phyloP scores from a whole-genome alignment of 2,329 filamentous ascomycete genomes.

The Colletotrichum sansevieriae region DNA sequence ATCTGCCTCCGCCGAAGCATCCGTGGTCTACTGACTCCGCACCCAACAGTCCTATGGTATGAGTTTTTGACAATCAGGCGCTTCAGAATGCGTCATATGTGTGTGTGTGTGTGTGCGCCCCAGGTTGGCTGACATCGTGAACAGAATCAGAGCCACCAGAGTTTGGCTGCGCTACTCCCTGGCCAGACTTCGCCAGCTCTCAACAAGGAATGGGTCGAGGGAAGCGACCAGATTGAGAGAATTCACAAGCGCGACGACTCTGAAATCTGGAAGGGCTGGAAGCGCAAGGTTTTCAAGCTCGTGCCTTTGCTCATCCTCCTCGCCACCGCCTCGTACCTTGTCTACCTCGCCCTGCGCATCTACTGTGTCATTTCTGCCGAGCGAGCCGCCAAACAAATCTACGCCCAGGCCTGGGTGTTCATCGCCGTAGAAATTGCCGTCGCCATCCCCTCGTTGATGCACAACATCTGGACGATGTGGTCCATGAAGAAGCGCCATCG shows the following conservation, averaged over 20 bases:
- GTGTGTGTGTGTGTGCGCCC: too few species aligned
- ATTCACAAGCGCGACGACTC: slow-evolving; percentile 58
- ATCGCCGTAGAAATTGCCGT: slow-evolving; percentile 67
- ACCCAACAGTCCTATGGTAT: slow-evolving; percentile 48
- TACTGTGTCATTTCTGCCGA: slow-evolving; percentile 66
- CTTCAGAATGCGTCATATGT: not conserved
- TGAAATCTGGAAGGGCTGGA: slow-evolving; percentile 61
- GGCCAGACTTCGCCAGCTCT: slow-evolving; percentile 46
- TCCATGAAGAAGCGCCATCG: slow-evolving; percentile 66
- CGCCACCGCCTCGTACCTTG: slow-evolving; percentile 58
- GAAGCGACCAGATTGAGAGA: slow-evolving; percentile 52
- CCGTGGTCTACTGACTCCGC: slow-evolving; percentile 35
- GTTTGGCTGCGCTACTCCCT: slow-evolving; percentile 56
- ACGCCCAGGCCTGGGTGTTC: slow-evolving; percentile 68
- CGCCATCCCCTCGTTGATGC: slow-evolving; percentile 67
- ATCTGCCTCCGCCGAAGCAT: slow-evolving; percentile 32
- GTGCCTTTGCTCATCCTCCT: slow-evolving; percentile 55
- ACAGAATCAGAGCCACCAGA: slow-evolving; percentile 59
- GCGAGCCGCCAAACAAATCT: slow-evolving; percentile 53
- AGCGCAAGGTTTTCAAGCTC: slow-evolving; percentile 54
- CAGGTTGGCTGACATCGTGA: slow-evolving; percentile 22
- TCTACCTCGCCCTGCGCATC: slow-evolving; percentile 65
- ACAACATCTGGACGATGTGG: slow-evolving; percentile 70
- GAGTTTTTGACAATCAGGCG: not conserved
- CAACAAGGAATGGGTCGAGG: slow-evolving; percentile 51